phyloP scores from a whole-genome alignment of 2,329 filamentous ascomycete genomes.

The Niveomyces coronatus region DNA sequence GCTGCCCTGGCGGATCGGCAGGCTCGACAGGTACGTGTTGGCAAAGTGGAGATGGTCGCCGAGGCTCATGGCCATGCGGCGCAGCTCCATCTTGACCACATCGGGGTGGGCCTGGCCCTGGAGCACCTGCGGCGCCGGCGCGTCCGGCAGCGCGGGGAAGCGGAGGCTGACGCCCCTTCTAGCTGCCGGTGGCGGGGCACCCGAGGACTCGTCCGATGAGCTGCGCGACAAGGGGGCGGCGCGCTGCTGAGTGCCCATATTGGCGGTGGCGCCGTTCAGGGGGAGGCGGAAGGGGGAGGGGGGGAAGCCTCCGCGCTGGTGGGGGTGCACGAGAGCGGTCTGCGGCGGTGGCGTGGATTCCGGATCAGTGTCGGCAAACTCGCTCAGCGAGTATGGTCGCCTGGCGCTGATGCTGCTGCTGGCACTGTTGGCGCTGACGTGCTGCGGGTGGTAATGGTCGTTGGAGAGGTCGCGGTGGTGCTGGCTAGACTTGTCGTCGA shows the following conservation, averaged over 20 bases:
- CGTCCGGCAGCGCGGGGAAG: conserved; percentile 30
- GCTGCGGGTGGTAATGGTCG: conserved; percentile 10
- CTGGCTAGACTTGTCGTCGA: conserved; percentile 8
- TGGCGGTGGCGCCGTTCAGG: too few relatives aligned
- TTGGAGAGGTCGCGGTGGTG: conserved; percentile 9
- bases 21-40: conserved; percentile 32
- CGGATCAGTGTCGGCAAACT: conserved; percentile 31
- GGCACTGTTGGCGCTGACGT: conserved; percentile 4
- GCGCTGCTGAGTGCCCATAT: too few relatives aligned
- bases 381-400: conserved; percentile 29
- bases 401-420: not conserved
- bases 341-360: conserved; percentile 23
- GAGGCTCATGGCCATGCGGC: conserved; percentile 38
- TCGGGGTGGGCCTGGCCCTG: conserved; percentile 41
- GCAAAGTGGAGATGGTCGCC: conserved; percentile 37
- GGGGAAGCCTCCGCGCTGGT: conserved; percentile 10
- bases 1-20: conserved; percentile 27
- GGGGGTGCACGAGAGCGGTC: conserved; percentile 17
- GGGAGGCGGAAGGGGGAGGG: conserved; percentile 13
- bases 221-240: conserved; percentile 14
- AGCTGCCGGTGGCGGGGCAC: too few relatives aligned
- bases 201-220: conserved; percentile 2
- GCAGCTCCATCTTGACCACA: conserved; percentile 41
- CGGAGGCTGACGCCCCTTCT: too few relatives aligned
- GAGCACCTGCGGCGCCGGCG: conserved; percentile 42